A percentile compares a stretch with the other conserved stretches of the same genome.
These are phyloP conservation scores for Ophiocordyceps camponoti-floridani DNA, from an alignment of 2,329 filamentous ascomycete species.

Conservation along the genomic window DNA sequence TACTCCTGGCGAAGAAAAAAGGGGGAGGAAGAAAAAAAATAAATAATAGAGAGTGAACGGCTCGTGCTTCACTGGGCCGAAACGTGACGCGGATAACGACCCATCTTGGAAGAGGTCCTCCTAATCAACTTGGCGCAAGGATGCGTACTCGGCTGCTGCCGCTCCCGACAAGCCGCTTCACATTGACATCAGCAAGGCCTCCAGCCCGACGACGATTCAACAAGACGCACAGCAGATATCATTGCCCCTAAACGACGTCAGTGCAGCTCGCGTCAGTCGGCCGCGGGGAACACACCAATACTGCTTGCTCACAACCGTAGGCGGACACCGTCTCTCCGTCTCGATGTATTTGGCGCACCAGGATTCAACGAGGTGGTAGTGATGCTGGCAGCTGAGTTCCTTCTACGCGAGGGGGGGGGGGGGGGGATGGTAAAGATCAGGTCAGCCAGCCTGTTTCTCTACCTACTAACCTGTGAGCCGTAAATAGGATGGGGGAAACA, in stretches of 20 bases:
- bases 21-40: too few relatives aligned
- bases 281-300: slow-evolving; percentile 18
- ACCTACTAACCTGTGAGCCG: not conserved
- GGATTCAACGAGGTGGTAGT: slow-evolving; percentile 29
- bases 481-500: slow-evolving; percentile 5
- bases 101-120: slow-evolving; percentile 12
- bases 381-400: slow-evolving; percentile 30
- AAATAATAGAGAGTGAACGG: too few relatives aligned
- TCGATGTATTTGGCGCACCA: slow-evolving; percentile 27
- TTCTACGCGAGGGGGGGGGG: too few relatives aligned
- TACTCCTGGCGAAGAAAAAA: not conserved
- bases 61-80: slow-evolving; percentile 9
- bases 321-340: slow-evolving; percentile 23
- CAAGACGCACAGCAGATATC: slow-evolving; percentile 23
- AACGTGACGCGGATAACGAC: slow-evolving; percentile 10
- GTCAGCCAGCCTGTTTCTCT: too few relatives aligned
- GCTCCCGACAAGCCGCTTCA: slow-evolving; percentile 20
- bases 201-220: too few relatives aligned
- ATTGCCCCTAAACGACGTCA: slow-evolving; percentile 18
- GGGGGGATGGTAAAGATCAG: too few relatives aligned
- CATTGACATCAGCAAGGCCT: slow-evolving; percentile 7
- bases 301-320: slow-evolving; percentile 25
- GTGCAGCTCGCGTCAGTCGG: slow-evolving; percentile 3
- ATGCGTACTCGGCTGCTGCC: slow-evolving; percentile 18
- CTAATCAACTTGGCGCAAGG: slow-evolving; percentile 20